Conservation (phyloP, 2,329 filamentous ascomycete species). For the Talaromyces sp. region DNA sequence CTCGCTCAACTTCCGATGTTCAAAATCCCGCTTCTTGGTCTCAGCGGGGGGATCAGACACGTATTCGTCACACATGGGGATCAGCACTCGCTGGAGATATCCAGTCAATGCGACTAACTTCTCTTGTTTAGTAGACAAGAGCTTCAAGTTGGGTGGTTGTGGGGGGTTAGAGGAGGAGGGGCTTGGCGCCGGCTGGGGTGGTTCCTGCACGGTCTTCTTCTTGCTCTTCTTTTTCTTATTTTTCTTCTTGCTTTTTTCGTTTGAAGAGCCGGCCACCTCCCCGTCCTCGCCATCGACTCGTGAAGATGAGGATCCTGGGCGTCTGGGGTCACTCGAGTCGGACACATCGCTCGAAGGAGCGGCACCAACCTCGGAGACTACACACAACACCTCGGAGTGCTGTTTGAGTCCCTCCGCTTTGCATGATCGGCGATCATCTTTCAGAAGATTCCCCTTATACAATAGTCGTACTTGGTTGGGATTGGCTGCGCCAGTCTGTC, state of each 20-base stretch:
- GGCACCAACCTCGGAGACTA: conserved; percentile 45
- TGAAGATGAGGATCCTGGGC: conserved; percentile 21
- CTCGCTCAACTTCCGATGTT: conserved; percentile 49
- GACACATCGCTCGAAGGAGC: conserved; percentile 37
- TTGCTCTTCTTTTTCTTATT: conserved; percentile 25
- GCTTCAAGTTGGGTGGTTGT: conserved; percentile 39
- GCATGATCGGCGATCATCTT: conserved; percentile 43
- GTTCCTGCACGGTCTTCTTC: conserved; percentile 8
- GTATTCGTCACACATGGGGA: conserved; percentile 43
- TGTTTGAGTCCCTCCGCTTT: conserved; percentile 51
- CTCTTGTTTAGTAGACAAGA: conserved; percentile 37
- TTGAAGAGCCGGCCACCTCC: conserved; percentile 7
- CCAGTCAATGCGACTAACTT: conserved; percentile 41
- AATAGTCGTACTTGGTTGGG: conserved; percentile 46
- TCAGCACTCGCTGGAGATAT: conserved; percentile 41
- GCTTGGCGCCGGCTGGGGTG: conserved; percentile 24
- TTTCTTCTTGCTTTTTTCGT: conserved; percentile 32
- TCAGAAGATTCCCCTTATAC: conserved; percentile 51
- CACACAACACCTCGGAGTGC: conserved; percentile 51
- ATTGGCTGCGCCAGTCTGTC: conserved; percentile 38
- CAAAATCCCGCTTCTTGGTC: conserved; percentile 42
- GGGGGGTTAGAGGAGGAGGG: conserved; percentile 24
- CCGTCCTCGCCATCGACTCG: conserved; percentile 23
- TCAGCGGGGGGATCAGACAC: conserved; percentile 44
- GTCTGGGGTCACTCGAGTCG: conserved; percentile 21